These are phyloP conservation scores for Melaleuca quinquenervia DNA, from an alignment of 345 rosid genomes.

Conservation along the genomic window DNA sequence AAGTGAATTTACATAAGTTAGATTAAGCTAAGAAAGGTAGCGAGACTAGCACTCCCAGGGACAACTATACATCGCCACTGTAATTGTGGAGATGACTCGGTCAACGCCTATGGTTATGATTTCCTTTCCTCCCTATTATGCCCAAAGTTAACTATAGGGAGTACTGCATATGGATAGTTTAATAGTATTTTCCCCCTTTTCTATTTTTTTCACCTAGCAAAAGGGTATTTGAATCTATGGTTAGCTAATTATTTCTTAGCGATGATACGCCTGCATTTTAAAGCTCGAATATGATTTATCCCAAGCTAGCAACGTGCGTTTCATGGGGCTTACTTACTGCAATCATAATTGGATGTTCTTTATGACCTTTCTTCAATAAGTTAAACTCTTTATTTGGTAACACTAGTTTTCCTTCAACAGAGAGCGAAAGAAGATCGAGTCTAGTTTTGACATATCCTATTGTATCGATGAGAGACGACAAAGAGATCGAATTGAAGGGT, in stretches of 20 bases:
- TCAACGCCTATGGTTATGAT: neutral
- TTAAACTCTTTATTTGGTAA: too few relatives aligned
- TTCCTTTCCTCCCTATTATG: neutral
- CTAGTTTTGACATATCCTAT: neutral
- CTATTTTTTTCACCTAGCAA: neutral
- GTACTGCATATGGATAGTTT: neutral
- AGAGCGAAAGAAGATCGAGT: neutral
- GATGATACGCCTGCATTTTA: constrained; percentile 20
- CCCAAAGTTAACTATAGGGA: neutral
- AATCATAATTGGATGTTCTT: neutral
- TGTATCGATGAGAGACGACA: neutral
- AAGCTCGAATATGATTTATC: neutral
- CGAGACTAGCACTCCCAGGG: neutral
- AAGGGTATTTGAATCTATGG: neutral
- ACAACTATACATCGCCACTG: neutral
- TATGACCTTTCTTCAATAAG: neutral
- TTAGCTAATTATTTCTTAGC: neutral
- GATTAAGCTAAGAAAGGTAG: neutral
- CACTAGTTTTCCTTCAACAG: neutral
- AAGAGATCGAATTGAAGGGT: neutral
- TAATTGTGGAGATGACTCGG: neutral
- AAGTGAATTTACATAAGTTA: neutral
- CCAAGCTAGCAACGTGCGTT: neutral
- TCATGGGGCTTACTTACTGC: neutral
- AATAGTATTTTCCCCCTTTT: neutral